Evolutionary conservation across 176 grass and related monocot genomes (phyloP), one percentile per base, ranked within the genome.

Genomic region (Triticum dicoccoides): DNA sequence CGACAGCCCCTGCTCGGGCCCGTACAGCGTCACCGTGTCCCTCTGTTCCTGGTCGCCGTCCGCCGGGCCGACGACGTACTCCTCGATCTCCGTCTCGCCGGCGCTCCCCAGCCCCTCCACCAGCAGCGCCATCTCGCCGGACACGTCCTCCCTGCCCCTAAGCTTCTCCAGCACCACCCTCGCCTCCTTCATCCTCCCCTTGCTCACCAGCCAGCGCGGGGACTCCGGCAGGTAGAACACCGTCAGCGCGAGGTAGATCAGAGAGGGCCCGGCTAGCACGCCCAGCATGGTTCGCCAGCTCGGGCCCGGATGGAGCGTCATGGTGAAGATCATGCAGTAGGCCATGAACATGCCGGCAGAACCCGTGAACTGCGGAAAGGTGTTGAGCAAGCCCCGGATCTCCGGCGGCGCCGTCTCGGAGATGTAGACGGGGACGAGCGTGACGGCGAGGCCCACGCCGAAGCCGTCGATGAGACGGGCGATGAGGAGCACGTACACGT

Each of bases 391-490:
- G 0, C 93, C 96, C 3, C 93, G 91, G 62, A 95, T 98, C 65
- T 98, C 96, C 0, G 90, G 88, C 7, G 93, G 93, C n/a, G 93
- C 84, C 6, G 90, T 98, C 91, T 98, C 93, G 5, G 96, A 98
- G 86, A 98, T 98, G 68, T 98, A 98, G 14, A 95, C 90, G 3
- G 96, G 96, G 56, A 98, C 88, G 4, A 98, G 93, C 10, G 96
- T 98, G 10, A 94, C 93, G 0, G 93, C 87, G 15, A 95, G 87
- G 0, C 96, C 93, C 0, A 94, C 89, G 56, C 96, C 93, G 27
- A 98, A 95, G 9, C 96, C 96, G 18, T 98, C 91, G 6, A 98
- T 88, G n/a, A 98, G 88, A 8, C 91, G 83, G 27, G 87, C 93
- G 5, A 98, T 15, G 4, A 98, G 88, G 30, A 98, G 91, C 6